Base-by-base conservation (phyloP, 192 early-diverging fungal species). In the Umbelopsis isabellina region DNA sequence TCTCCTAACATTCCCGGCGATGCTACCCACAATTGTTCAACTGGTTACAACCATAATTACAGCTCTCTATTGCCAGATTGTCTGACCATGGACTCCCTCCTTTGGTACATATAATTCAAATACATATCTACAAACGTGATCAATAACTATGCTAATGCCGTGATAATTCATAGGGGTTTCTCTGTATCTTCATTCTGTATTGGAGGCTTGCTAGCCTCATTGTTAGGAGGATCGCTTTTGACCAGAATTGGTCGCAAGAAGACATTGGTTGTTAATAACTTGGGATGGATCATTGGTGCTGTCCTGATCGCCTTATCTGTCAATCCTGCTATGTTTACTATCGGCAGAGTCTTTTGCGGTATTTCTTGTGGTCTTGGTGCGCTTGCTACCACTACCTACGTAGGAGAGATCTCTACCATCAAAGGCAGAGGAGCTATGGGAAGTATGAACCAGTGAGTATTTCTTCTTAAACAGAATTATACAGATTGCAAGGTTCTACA, bases 381-480 rank as follows among this genome's bases (percentile, higher is more conserved):
- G 33, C 72, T 85, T 33, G 79, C 78, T 2, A 79, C 76, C 35
- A 82, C 84, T 18, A 89, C 92, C 18, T 95, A 94, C 66, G 86
- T 96, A 21, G 88, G 88, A 16, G 94, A 95, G 75, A 88, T 95
- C 67, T 83, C 91, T 0, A 93, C 94, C 0, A 84, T 90, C 6
- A 81, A 81, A 18, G 79, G 84, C 25, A 84, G 92, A 73, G 93
- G 91, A 27, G 72, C 84, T 2, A 79, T 95, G 75, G 91, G 94
- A 23, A 84, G 87, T 41, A 80, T 87, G 69, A 87, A 90, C 69
- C 93, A 94, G 82, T 68, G 41, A 53, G 46, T 22, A 49, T 41
- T 10, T 41, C n/a, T n/a, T n/a, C n/a, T n/a, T n/a, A n/a, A n/a
- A n/a, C n/a, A n/a, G n/a, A n/a, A n/a, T n/a, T 46, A 68, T 46